phyloP scores from a whole-genome alignment of 306 rosid genomes.

The Ammopiptanthus mongolicus region DNA sequence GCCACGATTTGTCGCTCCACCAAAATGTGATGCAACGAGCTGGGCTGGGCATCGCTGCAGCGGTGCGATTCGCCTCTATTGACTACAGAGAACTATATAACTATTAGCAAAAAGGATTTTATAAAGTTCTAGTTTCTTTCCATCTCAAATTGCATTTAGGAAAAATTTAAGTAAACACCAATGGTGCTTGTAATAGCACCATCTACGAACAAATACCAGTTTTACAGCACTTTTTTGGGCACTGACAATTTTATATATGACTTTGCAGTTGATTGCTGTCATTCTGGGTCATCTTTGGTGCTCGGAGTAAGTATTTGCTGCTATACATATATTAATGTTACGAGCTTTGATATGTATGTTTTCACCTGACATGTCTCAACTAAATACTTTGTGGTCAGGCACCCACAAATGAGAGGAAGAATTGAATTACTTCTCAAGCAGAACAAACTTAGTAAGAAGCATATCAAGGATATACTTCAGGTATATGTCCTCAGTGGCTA shows the following conservation, averaged over 20 bases:
- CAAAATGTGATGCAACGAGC: too few relatives aligned
- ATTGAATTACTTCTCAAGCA: constrained; percentile 87
- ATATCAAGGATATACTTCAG: constrained; percentile 78
- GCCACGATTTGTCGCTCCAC: too few relatives aligned
- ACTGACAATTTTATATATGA: constrained; percentile 22
- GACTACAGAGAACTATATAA: not conserved
- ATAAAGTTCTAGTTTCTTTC: not conserved
- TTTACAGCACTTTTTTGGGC: constrained; percentile 3
- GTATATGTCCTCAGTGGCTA: constrained; percentile 28
- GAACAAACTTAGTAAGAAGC: constrained; percentile 69
- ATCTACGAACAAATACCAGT: not conserved
- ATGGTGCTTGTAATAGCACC: not conserved
- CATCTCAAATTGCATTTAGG: not conserved
- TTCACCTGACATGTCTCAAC: constrained; percentile 4
- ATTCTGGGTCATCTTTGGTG: constrained; percentile 95
- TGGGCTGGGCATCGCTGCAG: too few relatives aligned
- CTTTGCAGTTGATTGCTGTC: constrained; percentile 77
- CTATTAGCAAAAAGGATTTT: not conserved
- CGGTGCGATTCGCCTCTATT: too few relatives aligned
- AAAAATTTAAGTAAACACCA: not conserved
- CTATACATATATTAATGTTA: not conserved
- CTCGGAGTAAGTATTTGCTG: constrained; percentile 67
- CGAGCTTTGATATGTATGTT: constrained; percentile 5
- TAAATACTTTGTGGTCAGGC: constrained; percentile 39
- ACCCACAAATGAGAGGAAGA: constrained; percentile 79